Conservation (phyloP, 1,284 basidiomycete genomes). For the Chiua sp. region DNA sequence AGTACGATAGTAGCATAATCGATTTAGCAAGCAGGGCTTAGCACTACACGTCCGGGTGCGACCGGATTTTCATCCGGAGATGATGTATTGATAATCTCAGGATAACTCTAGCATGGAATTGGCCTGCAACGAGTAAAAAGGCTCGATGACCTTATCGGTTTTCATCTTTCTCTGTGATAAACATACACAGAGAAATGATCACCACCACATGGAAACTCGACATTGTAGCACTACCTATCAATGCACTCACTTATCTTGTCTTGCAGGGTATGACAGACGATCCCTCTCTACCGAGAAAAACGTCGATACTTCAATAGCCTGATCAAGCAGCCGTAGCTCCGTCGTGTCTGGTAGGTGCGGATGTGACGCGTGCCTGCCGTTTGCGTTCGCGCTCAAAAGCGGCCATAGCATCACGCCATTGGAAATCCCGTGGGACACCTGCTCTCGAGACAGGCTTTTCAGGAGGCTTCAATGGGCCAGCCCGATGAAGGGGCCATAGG, state of each 20-base stretch:
- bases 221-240: no score
- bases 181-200: no score
- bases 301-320: not conserved
- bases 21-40: no score
- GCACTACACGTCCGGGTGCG: not conserved
- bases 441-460: slow-evolving; percentile 19
- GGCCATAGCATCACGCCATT: slow-evolving; percentile 51
- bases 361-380: slow-evolving; percentile 49
- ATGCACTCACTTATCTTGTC: no score
- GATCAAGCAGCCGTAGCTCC: slow-evolving; percentile 3
- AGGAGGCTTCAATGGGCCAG: slow-evolving; percentile 47
- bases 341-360: not conserved
- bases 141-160: no score
- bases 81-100: no score
- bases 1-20: slow-evolving; percentile 3
- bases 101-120: no score
- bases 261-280: no score
- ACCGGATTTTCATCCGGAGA: no score
- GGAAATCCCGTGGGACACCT: slow-evolving; percentile 38
- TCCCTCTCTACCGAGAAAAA: not conserved
- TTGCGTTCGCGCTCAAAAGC: slow-evolving; percentile 51
- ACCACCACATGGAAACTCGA: no score
- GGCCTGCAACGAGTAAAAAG: no score
- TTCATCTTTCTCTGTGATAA: no score
- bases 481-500: slow-evolving; percentile 65